Base-by-base conservation (phyloP, 768 basidiomycete species). In the Russula ochroleuca region DNA sequence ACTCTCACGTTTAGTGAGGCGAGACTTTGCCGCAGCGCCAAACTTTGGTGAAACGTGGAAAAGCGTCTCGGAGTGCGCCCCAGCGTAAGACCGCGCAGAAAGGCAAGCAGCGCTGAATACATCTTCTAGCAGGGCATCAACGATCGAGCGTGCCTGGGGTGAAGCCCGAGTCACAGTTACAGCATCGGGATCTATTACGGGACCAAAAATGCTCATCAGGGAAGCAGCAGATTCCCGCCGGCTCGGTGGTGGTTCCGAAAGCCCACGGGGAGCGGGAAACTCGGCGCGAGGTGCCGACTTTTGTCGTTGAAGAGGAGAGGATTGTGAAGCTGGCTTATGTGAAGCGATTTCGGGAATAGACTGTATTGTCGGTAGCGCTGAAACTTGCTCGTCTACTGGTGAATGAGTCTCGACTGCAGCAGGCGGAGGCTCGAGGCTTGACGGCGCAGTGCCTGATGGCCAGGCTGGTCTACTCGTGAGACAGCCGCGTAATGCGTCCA, bases 81-180 rank as follows among this genome's bases (percentile, higher is more conserved):
- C 81, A 9, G 87, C 86, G 58, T 87, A 80, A 52, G 80, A 81
- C 48, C 94, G 83, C 17, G 87, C 88, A 2, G 82, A 79, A 31
- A 87, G 74, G 66, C 89, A 88, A 25, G 79, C 78, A 63, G 87
- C 85, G 13, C 92, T 94, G 68, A 88, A 85, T 62, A 97, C 84
- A 70, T 96, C 94, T 51, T 82, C 80, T 19, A 98, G 76, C 13
- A 85, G 85, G 49, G 87, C 83, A 69, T 96, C 94, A 56, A 92
- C 85, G 45, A 84, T 82, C 33, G 80, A 78, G 52, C 92, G 85
- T 38, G 85, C 84, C 47, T 82, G 75, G 11, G 83, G 76, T 19
- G 88, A 85, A 17, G 85, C 81, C 17, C 91, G 86, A 40, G 90
- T 82, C 67, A 87, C 79, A 45, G 88, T 81, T 5, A 83, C 81